Evolutionary conservation across 371 early-diverging fungal species (phyloP), one percentile per base, ranked within the genome.

Genomic region (Mortierella sp.): DNA sequence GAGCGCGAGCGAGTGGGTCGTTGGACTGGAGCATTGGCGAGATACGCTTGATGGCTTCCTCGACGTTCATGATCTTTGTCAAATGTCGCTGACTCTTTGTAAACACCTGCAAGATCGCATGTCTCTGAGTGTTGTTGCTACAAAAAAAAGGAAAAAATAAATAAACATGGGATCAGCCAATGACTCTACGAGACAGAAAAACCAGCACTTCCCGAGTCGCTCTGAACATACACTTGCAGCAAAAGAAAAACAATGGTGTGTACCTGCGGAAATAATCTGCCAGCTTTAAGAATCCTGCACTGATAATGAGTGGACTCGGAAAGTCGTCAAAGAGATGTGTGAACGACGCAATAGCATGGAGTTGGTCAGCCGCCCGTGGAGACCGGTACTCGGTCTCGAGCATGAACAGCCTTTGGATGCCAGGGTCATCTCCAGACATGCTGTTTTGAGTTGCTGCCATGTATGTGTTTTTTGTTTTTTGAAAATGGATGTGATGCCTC

Each of bases 221-320:
- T 44, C 16, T 37, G 0, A 8, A 24, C 11, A 53, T 8, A 26
- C n/a, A 22, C 2, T n/a, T n/a, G n/a, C 1, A 39, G 9, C 40
- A 45, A 1, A 19, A 39, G 41, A 43, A 13, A 14, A 6, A 43
- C 19, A 24, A 0, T 13, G 29, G 19, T 8, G 13, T n/a, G 22
- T 85, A 90, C 91, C 88, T 86, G 52, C 77, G 85, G 76, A 89
- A 91, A 86, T 89, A 91, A 68, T 91, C 91, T 9, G 90, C 90
- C 4, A 91, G 75, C 70, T 91, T 91, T 19, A 91, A 77, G 52
- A 91, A 85, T 14, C 88, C 90, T 52, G 90, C 87, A 63, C 88
- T 91, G 69, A 91, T 87, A 34, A 91, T 79, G 40, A 90, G 88
- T 26, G 91, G 89, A 52, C 87, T 85, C 0, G 91, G 89, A 68